These are phyloP conservation scores for Candida pini DNA, from an alignment of 805 yeast genomes.

Conservation along the genomic window DNA sequence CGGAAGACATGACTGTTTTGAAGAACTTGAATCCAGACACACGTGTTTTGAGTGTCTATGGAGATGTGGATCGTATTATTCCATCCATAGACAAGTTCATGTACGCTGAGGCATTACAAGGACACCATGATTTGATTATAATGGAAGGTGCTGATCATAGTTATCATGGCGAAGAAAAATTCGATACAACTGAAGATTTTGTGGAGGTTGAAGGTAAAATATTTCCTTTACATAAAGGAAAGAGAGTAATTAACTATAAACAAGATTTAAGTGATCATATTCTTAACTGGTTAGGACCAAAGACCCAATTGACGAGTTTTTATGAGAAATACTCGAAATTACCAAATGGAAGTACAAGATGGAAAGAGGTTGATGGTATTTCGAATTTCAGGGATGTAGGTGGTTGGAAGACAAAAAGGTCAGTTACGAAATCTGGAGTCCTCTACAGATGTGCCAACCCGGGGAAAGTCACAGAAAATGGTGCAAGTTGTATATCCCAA, in stretches of 20 bases:
- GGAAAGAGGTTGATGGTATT: constrained; percentile 63
- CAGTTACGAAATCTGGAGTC: constrained; percentile 47
- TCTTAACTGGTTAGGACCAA: constrained; percentile 37
- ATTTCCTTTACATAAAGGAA: constrained; percentile 28
- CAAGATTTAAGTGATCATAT: constrained; percentile 45
- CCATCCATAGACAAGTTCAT: constrained; percentile 56
- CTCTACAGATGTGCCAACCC: constrained; percentile 64
- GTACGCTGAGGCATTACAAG: constrained; percentile 52
- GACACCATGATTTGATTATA: constrained; percentile 53
- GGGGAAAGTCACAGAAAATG: constrained; percentile 44
- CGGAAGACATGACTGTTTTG: constrained; percentile 40
- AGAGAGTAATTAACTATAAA: constrained; percentile 50
- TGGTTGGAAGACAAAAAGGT: constrained; percentile 49
- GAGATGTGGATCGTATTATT: constrained; percentile 59
- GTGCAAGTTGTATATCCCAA: constrained; percentile 34
- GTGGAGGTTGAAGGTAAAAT: constrained; percentile 4
- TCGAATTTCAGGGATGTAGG: constrained; percentile 77
- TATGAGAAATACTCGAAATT: constrained; percentile 26
- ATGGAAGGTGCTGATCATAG: constrained; percentile 77
- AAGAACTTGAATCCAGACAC: constrained; percentile 38
- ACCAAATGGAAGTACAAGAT: constrained; percentile 29
- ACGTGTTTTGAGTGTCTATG: constrained; percentile 64
- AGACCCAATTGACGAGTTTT: constrained; percentile 49
- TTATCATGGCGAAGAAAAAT: constrained; percentile 49
- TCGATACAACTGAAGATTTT: constrained; percentile 24